These are phyloP conservation scores for Starmerella potacharoeniae DNA, from an alignment of 805 yeast species.

Conservation along the genomic window DNA sequence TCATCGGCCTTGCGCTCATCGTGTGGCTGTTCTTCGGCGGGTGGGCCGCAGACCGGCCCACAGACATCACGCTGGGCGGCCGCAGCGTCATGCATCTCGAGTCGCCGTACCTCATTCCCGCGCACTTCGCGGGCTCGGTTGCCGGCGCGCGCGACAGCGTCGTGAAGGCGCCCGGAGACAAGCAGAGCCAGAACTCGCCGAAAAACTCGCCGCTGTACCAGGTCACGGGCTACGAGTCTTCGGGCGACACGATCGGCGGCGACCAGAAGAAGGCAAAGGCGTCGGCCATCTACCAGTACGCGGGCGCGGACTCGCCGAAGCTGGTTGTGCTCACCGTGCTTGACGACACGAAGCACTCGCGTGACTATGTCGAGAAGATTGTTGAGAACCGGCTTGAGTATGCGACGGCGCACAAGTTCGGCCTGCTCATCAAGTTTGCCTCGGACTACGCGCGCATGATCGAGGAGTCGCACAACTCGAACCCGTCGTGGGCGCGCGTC, in stretches of 20 bases:
- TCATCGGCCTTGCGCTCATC: slow-evolving; percentile 21
- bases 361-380: slow-evolving; percentile 50
- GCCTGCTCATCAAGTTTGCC: slow-evolving; percentile 70
- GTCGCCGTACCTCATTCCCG: slow-evolving; percentile 23
- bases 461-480: slow-evolving; percentile 18
- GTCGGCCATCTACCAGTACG: slow-evolving; percentile 16
- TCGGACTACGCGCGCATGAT: slow-evolving; percentile 50
- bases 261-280: background rate
- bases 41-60: background rate
- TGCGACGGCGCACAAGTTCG: slow-evolving; percentile 70
- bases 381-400: slow-evolving; percentile 84
- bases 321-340: slow-evolving; percentile 69
- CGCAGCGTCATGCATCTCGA: slow-evolving; percentile 12
- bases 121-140: slow-evolving; percentile 16
- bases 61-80: slow-evolving; percentile 6
- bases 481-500: slow-evolving; percentile 50
- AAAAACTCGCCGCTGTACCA: slow-evolving; percentile 1
- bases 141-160: slow-evolving; percentile 20
- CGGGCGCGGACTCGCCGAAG: slow-evolving; percentile 22
- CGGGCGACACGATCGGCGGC: slow-evolving; percentile 8
- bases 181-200: slow-evolving; percentile 12
- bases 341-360: slow-evolving; percentile 61
- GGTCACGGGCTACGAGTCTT: slow-evolving; percentile 6
- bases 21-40: slow-evolving; percentile 24
- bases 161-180: slow-evolving; percentile 29